A percentile compares a stretch with the other conserved stretches of the same genome.
Conservation (phyloP, 2,329 filamentous ascomycete genomes). For the Fusarium robinianum region DNA sequence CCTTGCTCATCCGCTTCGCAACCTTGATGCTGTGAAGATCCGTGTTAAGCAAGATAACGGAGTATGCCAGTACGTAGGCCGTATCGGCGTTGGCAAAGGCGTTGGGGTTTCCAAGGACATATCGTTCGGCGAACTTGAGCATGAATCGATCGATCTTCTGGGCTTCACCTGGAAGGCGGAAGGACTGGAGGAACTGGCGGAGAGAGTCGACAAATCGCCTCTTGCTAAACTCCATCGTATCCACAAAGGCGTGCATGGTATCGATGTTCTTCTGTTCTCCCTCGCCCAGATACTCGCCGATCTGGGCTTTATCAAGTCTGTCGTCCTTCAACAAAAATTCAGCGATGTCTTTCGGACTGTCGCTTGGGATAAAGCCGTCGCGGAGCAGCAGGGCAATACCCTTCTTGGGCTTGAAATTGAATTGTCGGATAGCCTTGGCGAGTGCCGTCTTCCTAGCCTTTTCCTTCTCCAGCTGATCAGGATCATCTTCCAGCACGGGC, state of each 20-base stretch:
- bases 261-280: slow-evolving; percentile 92
- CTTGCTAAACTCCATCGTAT: slow-evolving; percentile 90
- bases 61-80: slow-evolving; percentile 93
- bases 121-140: slow-evolving; percentile 97
- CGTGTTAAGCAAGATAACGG: slow-evolving; percentile 94
- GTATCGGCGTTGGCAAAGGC: slow-evolving; percentile 98
- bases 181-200: slow-evolving; percentile 89
- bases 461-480: slow-evolving; percentile 89
- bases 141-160: slow-evolving; percentile 99
- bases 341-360: slow-evolving; percentile 80
- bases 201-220: slow-evolving; percentile 91
- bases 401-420: slow-evolving; percentile 97
- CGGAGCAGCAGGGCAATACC: slow-evolving; percentile 83
- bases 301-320: slow-evolving; percentile 83
- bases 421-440: slow-evolving; percentile 84
- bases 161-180: slow-evolving; percentile 91
- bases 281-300: slow-evolving; percentile 94
- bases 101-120: slow-evolving; percentile 92
- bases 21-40: slow-evolving; percentile 93
- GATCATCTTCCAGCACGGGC: slow-evolving; percentile 81
- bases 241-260: slow-evolving; percentile 98
- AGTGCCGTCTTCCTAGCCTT: slow-evolving; percentile 93
- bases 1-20: slow-evolving; percentile 83
- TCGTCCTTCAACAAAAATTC: slow-evolving; percentile 81
- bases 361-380: slow-evolving; percentile 84